These are phyloP conservation scores for Penicillium waksmanii DNA, from an alignment of 495 filamentous ascomycete species.

Conservation along the genomic window DNA sequence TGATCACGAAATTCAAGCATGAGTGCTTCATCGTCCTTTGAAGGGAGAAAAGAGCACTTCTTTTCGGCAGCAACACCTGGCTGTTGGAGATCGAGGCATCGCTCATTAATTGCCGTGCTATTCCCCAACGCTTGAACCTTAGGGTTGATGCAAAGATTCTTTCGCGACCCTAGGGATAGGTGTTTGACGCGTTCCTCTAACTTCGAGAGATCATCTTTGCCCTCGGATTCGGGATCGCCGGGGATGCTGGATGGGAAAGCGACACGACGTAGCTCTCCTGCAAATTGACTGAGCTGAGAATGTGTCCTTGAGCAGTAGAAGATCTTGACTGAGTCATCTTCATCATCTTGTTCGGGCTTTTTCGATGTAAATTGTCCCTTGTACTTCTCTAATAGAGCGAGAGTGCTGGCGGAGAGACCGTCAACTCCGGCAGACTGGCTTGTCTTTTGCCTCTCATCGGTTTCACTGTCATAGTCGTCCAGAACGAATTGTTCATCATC, in stretches of 20 bases:
- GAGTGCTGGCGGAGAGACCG: slow-evolving; percentile 48
- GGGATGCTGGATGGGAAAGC: slow-evolving; percentile 66
- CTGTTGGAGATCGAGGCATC: slow-evolving; percentile 91
- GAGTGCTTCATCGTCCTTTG: slow-evolving; percentile 69
- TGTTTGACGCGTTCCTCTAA: slow-evolving; percentile 76
- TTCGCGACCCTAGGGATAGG: slow-evolving; percentile 84
- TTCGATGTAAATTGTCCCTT: slow-evolving; percentile 37
- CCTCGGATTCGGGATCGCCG: slow-evolving; percentile 31
- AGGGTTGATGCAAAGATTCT: slow-evolving; percentile 91
- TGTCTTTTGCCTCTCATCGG: slow-evolving; percentile 41
- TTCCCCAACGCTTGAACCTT: slow-evolving; percentile 72
- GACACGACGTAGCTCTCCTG: slow-evolving; percentile 85
- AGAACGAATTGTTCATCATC: slow-evolving; percentile 77
- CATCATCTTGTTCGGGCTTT: slow-evolving; percentile 54
- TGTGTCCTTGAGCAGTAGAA: slow-evolving; percentile 96
- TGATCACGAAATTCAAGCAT: slow-evolving; percentile 87
- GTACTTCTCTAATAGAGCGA: slow-evolving; percentile 46
- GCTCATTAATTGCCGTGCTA: slow-evolving; percentile 87
- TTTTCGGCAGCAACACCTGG: slow-evolving; percentile 64
- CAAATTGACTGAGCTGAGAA: slow-evolving; percentile 92
- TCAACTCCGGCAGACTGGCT: slow-evolving; percentile 28
- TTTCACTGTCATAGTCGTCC: slow-evolving; percentile 77
- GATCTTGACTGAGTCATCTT: slow-evolving; percentile 70
- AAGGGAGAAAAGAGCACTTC: slow-evolving; percentile 80
- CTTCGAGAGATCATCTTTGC: slow-evolving; percentile 26